Percentiles rank a stretch among this genome's conserved stretches.
phyloP scores from a whole-genome alignment of 2,329 filamentous ascomycete species.

The Fusarium denticulatum region DNA sequence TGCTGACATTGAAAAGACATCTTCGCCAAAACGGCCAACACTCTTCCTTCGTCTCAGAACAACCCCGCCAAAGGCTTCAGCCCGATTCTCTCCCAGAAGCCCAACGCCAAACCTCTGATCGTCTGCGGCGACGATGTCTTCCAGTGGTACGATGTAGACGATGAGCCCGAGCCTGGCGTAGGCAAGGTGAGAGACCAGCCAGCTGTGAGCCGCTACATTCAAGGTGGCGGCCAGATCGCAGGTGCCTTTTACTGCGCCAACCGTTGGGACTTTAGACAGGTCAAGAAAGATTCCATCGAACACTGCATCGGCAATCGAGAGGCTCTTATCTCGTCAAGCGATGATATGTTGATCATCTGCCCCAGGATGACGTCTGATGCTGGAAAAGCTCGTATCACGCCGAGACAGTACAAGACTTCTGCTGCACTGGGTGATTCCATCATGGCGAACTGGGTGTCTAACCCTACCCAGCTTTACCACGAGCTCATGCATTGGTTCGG shows the following conservation, averaged over 20 bases:
- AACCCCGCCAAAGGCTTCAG: neutral
- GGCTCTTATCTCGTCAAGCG: neutral
- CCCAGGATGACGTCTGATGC: neutral
- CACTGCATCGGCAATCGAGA: constrained; percentile 1
- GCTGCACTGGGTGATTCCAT: neutral
- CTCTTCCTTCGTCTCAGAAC: neutral
- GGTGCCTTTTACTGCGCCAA: neutral
- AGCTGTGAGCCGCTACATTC: neutral
- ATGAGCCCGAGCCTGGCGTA: neutral
- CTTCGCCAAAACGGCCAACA: neutral
- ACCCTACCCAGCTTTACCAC: constrained; percentile 2
- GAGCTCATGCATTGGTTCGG: constrained; percentile 18
- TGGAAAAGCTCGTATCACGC: neutral
- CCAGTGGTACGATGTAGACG: neutral
- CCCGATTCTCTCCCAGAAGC: neutral
- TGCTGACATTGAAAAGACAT: neutral
- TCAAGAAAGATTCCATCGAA: neutral
- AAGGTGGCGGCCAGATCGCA: accelerated
- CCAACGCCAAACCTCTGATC: neutral
- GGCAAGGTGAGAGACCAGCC: constrained; percentile 6
- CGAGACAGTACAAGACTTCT: neutral
- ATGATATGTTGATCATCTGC: neutral
- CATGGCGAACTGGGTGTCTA: neutral
- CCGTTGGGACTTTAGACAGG: neutral
- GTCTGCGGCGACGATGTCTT: neutral